These are phyloP conservation scores for Elongisporangium undulatum DNA, from an alignment of 352 stramenopile species.

Conservation along the genomic window DNA sequence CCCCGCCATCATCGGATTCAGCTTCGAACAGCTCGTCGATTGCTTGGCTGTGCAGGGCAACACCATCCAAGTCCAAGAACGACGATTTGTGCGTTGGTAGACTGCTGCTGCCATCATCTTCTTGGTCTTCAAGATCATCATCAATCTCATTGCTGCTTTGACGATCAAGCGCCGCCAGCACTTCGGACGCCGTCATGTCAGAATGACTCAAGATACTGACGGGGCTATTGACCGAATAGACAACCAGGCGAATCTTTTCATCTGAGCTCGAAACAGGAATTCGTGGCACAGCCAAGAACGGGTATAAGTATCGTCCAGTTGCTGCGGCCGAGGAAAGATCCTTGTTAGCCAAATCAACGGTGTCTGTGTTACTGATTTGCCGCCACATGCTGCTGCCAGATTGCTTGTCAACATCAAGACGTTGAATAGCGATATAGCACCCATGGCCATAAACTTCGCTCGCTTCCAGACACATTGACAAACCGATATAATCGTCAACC, in stretches of 20 bases:
- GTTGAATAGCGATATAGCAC: constrained; percentile 79
- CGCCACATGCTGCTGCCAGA: constrained; percentile 47
- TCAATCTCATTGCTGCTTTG: constrained; percentile 32
- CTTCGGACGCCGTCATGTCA: constrained; percentile 64
- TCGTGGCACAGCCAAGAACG: constrained; percentile 77
- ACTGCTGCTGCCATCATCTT: constrained; percentile 22
- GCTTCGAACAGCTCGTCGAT: constrained; percentile 84
- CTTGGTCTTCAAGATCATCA: constrained; percentile 24
- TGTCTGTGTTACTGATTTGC: constrained; percentile 82
- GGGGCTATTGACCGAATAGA: constrained; percentile 55
- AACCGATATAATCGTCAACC: constrained; percentile 61
- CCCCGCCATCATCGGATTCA: constrained; percentile 52
- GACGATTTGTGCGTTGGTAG: constrained; percentile 48
- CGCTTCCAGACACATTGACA: constrained; percentile 81
- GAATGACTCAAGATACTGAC: constrained; percentile 56
- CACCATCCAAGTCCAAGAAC: constrained; percentile 32
- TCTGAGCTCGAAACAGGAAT: constrained; percentile 52
- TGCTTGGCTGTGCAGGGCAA: constrained; percentile 25
- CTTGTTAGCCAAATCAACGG: constrained; percentile 56
- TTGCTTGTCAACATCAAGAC: constrained; percentile 36
- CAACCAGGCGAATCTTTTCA: constrained; percentile 73
- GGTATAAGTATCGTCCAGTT: constrained; percentile 62
- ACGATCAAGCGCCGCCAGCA: constrained; percentile 67
- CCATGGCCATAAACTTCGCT: constrained; percentile 71
- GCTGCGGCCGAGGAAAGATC: constrained; percentile 18